These are phyloP conservation scores for Penicilliopsis zonata DNA, from an alignment of 495 filamentous ascomycete genomes.

Conservation along the genomic window DNA sequence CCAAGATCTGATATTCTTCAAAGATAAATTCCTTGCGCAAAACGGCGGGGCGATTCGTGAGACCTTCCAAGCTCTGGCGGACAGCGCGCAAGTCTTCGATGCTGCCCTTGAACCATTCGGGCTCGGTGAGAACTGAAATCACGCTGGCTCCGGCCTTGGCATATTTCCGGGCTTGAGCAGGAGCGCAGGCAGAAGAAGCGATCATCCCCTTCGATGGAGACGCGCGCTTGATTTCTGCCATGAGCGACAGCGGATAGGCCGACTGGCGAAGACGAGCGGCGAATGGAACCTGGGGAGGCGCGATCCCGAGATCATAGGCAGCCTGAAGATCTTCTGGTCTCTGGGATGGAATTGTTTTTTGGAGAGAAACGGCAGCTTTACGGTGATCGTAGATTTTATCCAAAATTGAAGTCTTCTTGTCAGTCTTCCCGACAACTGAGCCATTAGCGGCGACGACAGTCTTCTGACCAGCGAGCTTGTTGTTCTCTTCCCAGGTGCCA, in stretches of 20 bases:
- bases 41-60: constrained; percentile 84
- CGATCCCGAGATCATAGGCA: constrained; percentile 68
- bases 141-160: constrained; percentile 89
- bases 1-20: constrained; percentile 95
- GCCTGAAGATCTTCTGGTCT: constrained; percentile 78
- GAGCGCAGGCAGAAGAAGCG: constrained; percentile 73
- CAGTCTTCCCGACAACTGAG: constrained; percentile 13
- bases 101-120: constrained; percentile 96
- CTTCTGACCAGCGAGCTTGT: constrained; percentile 23
- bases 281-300: constrained; percentile 78
- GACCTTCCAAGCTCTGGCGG: constrained; percentile 72
- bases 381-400: constrained; percentile 87
- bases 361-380: constrained; percentile 59
- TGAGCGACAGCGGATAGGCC: constrained; percentile 69
- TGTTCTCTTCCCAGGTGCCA: constrained; percentile 82
- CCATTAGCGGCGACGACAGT: constrained; percentile 10
- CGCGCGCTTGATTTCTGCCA: constrained; percentile 95
- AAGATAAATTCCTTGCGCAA: constrained; percentile 97
- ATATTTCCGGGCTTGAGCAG: constrained; percentile 82
- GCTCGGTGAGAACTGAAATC: constrained; percentile 95
- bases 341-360: constrained; percentile 79
- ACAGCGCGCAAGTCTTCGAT: constrained; percentile 89
- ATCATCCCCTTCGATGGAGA: constrained; percentile 97
- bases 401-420: constrained; percentile 72
- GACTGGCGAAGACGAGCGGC: constrained; percentile 66